Evolutionary conservation across 306 rosid genomes (phyloP), one percentile per base, ranked within the genome.

Genomic region (Abrus precatorius): DNA sequence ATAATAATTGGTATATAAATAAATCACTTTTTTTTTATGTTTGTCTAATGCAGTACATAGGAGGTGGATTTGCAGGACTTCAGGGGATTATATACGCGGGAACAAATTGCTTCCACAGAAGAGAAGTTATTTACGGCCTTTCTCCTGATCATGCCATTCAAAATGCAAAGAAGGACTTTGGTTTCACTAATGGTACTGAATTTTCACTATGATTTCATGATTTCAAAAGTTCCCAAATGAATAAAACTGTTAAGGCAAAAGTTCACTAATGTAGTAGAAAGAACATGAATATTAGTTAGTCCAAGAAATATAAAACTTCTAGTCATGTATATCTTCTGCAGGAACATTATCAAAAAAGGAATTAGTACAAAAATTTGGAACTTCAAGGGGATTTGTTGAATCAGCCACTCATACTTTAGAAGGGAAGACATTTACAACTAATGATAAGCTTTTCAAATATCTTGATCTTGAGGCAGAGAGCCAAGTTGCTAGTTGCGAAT

Each of bases 121-220:
- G 91, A 66, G 86, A 85, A 78, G 85, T 88, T 62, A 82, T 93
- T 4, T 92, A 90, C 20, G 97, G 91, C 29, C 69, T 84, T 28
- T 76, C 72, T 10, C 90, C 92, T 9, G 5, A 50, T 5, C 7
- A 34, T 9, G 40, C 48, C 7, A 7, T 54, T 5, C 28, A 14
- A 44, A 64, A 9, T 68, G 27, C 45, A 27, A 68, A 13, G 28
- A 76, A 74, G 41, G 64, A 72, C 47, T 49, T n/a, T 30, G 41
- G 28, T 12, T 40, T 41, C 64, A 66, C 1, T 4, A 1, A 7
- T 29, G 74, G 75, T 67, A 78, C 11, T 27, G n/a, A 36, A 38
- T 30, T 34, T 12, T 29, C 52, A 43, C 13, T 47, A 53, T 5
- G 29, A 2, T 62, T 62, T 12, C 49, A 9, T 69, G 28, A 10